Percentiles rank a stretch among this genome's conserved stretches.
These are phyloP conservation scores for Liriodendron chinense DNA, from an alignment of 164 flowering plant species.

Conservation along the genomic window DNA sequence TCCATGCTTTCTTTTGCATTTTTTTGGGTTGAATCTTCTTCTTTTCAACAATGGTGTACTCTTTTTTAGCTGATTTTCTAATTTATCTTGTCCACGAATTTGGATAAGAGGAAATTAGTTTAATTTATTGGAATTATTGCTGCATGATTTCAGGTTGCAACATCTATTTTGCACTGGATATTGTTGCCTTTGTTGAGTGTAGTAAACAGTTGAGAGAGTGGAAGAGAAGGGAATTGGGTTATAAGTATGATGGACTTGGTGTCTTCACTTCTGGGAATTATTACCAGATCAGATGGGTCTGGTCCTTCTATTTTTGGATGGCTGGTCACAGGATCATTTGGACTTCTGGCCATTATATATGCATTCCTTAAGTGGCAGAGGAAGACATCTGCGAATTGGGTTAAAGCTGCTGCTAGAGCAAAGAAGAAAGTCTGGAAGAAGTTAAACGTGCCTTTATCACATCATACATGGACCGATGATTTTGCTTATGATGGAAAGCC, in stretches of 20 bases:
- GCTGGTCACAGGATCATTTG: constrained; percentile 51
- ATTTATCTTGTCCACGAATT: neutral
- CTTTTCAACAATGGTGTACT: neutral
- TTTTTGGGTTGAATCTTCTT: neutral
- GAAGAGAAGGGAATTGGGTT: constrained; percentile 5
- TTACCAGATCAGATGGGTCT: constrained; percentile 27
- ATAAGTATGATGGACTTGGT: constrained; percentile 32
- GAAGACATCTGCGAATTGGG: constrained; percentile 56
- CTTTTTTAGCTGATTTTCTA: neutral
- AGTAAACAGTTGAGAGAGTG: constrained; percentile 1
- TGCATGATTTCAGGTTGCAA: neutral
- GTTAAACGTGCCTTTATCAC: constrained; percentile 60
- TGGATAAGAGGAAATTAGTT: neutral
- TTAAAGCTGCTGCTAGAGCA: constrained; percentile 72
- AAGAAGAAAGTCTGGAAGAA: constrained; percentile 62
- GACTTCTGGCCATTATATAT: constrained; percentile 47
- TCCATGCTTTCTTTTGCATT: neutral
- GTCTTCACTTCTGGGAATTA: constrained; percentile 32
- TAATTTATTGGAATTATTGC: neutral
- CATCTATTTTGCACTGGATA: neutral
- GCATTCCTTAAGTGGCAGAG: constrained; percentile 57
- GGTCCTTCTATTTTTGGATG: constrained; percentile 39
- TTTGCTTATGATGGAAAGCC: constrained; percentile 41
- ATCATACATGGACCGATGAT: constrained; percentile 67
- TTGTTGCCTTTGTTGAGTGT: neutral